These are phyloP conservation scores for Biscogniauxia marginata DNA, from an alignment of 2,329 filamentous ascomycete species.

Conservation along the genomic window DNA sequence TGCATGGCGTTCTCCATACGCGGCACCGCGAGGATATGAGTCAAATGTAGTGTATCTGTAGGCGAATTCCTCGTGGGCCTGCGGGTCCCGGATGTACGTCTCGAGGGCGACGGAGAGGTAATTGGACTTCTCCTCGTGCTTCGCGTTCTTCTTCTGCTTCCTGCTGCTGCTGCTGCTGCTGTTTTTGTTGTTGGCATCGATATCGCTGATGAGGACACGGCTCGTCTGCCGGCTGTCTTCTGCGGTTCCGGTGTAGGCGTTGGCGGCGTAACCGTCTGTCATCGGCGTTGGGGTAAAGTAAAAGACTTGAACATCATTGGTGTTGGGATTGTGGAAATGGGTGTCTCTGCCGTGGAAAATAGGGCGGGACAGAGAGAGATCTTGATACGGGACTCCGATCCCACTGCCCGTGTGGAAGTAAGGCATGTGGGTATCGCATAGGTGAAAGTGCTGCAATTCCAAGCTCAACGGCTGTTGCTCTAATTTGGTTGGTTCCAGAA, in stretches of 20 bases:
- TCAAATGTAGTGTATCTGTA: background rate
- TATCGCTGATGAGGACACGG: no score
- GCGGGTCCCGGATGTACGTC: background rate
- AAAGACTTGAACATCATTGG: background rate
- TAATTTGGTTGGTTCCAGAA: background rate
- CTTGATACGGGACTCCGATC: background rate
- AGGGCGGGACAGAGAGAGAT: background rate
- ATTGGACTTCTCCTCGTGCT: background rate
- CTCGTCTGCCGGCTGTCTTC: no score
- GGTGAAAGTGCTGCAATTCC: background rate
- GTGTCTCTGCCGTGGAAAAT: no score
- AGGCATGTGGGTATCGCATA: background rate
- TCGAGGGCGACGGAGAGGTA: background rate
- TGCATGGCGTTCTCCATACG: background rate
- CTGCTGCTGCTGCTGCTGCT: background rate
- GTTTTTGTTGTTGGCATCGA: no score
- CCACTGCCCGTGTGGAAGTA: background rate
- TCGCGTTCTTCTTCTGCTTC: background rate
- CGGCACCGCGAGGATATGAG: background rate
- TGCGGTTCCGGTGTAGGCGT: background rate
- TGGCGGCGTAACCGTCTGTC: background rate
- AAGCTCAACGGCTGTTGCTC: background rate
- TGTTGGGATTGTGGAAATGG: background rate
- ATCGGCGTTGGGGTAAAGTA: background rate
- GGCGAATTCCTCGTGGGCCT: background rate